Evolutionary conservation across 805 yeast species (phyloP), one percentile per base, ranked within the genome.

Genomic region (Starmera amethionina): DNA sequence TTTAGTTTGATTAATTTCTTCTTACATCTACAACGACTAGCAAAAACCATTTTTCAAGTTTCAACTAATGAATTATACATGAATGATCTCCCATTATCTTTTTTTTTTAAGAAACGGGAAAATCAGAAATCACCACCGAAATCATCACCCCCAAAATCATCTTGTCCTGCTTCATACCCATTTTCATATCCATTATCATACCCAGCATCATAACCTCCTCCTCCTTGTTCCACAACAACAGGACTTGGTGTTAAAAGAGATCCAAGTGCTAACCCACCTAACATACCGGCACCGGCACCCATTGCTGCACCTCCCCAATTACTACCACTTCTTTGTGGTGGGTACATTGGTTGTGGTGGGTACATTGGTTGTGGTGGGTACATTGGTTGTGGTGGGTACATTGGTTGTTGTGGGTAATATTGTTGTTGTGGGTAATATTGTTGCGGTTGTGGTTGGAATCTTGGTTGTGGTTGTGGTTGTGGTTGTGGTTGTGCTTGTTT

Each of bases 351-450:
- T 22, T 40, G 42, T 34, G 41, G 40, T 43, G 40, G 55, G 34
- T 56, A 56, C 35, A 57, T 55, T 44, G 75, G 47, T 35, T 72
- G 71, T 31, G 67, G 62, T 8, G 70, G 72, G 35, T 77, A 50
- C 47, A 77, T 44, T 65, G 58, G 64, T 29, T 58, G 67, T 32
- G 44, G 59, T 35, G 46, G 47, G 35, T 54, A 59, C 39, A 41
- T 49, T n/a, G 49, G 53, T 39, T 44, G 34, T 12, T 58, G 65
- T 39, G 50, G 56, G 14, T 10, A 13, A 16, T 43, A 47, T 11
- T 43, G 40, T 38, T 33, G 36, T 5, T 47, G 48, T 34, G 44
- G 54, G n/a, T 39, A 46, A 16, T 37, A 34, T 15, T 15, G 42
- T 34, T 42, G 42, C 13, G 45, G 52, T 12, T 49, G 50, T 37